Evolutionary conservation across 352 stramenopile genomes (phyloP).

Genomic region (Globisporangium rhizosaccharum): DNA sequence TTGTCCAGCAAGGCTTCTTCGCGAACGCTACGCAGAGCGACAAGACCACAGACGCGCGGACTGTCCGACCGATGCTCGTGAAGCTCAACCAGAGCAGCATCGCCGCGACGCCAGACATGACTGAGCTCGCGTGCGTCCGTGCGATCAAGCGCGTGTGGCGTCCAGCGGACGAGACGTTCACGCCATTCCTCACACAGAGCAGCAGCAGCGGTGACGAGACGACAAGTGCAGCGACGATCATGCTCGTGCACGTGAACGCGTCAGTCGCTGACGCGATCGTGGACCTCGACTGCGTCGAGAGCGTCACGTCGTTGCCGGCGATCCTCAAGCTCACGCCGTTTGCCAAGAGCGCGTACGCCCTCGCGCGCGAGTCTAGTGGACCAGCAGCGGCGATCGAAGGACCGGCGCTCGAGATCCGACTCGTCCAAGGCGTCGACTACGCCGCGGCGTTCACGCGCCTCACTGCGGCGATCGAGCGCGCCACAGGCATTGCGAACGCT

Average conservation of each 20-base stretch:
- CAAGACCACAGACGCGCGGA: constrained; percentile 13
- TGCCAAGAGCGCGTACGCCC: constrained; percentile 41
- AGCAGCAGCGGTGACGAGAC: constrained; percentile 26
- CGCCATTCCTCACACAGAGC: constrained; percentile 62
- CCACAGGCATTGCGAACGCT: constrained; percentile 48
- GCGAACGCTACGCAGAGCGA: constrained; percentile 26
- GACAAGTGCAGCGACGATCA: constrained; percentile 26
- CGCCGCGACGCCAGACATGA: neutral
- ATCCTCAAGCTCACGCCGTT: constrained; percentile 77
- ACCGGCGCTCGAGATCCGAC: constrained; percentile 36
- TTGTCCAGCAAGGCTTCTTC: constrained; percentile 52
- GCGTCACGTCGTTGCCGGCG: constrained; percentile 44
- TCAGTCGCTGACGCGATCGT: constrained; percentile 34
- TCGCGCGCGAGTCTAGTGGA: constrained; percentile 17
- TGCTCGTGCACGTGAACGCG: constrained; percentile 53
- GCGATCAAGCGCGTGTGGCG: constrained; percentile 44
- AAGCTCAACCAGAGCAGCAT: constrained; percentile 28
- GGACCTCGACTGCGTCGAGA: constrained; percentile 40
- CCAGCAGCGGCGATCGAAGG: constrained; percentile 16
- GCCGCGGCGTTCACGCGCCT: constrained; percentile 23
- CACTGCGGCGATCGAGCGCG: constrained; percentile 17
- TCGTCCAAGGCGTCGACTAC: constrained; percentile 35
- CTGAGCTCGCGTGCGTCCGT: constrained; percentile 37
- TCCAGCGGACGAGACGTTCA: constrained; percentile 35
- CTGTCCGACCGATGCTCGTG: constrained; percentile 46